Evolutionary conservation across 345 rosid genomes (phyloP).

Genomic region (Eucalyptus marginata): DNA sequence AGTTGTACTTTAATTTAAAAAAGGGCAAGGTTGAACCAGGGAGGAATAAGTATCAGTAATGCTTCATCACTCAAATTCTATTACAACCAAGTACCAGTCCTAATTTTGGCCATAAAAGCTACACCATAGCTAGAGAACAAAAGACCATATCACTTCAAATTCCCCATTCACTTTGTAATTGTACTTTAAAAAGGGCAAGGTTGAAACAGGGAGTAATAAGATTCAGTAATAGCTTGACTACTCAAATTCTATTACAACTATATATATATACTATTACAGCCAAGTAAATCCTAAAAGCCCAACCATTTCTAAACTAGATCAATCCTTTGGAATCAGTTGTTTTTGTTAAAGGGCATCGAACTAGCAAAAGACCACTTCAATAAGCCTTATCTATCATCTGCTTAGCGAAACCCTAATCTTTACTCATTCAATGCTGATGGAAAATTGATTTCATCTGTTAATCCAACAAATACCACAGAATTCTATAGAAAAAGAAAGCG

Average conservation of each 20-base stretch:
- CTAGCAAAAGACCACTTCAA: background rate
- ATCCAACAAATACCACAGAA: background rate
- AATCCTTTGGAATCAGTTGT: background rate
- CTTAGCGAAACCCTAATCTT: background rate
- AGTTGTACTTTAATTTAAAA: background rate
- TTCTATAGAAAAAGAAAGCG: background rate
- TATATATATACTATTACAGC: background rate
- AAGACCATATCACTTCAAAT: background rate
- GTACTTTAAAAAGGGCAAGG: background rate
- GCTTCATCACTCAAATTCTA: background rate
- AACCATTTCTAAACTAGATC: background rate
- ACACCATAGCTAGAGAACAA: background rate
- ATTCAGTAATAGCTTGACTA: background rate
- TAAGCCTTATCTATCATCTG: background rate
- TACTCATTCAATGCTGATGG: background rate
- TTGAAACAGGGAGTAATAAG: background rate
- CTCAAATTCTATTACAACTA: background rate
- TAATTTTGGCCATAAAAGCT: constrained; percentile 88
- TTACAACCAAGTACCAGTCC: constrained; percentile 13
- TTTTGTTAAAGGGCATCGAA: background rate
- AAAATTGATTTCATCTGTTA: background rate
- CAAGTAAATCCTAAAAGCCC: background rate
- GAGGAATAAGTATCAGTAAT: background rate
- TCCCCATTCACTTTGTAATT: background rate
- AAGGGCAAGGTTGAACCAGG: background rate